Base-by-base conservation (phyloP, 352 stramenopile genomes). In the Phytophthora brassicae region DNA sequence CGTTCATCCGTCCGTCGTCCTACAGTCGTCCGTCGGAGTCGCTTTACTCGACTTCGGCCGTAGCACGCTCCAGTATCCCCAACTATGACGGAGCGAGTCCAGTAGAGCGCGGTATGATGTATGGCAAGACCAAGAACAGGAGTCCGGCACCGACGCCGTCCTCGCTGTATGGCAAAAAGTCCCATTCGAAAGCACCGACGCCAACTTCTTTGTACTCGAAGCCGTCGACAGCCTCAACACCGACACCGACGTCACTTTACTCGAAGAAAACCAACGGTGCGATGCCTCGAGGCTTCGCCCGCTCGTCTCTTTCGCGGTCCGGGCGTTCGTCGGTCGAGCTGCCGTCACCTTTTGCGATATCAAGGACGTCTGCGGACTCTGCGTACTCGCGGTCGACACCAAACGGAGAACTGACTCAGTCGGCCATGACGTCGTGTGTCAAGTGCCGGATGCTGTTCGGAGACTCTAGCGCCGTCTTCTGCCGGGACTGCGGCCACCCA, bases 401-500 rank as follows among this genome's bases (percentile, higher is more conserved):
- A 7, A 68, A 55, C 20, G 47, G 24, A 3, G 20, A 35, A 7
- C 33, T 52, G 17, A 50, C 38, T 33, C 39, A 65, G 16, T 49
- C 38, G 22, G 31, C 45, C 9, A 64, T 61, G 55, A 69, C 60
- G 6, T 68, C 44, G 36, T 93, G 84, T 35, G 42, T 73, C 45
- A 73, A 88, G 46, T 93, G 84, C 47, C 43, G 57, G 16, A 71
- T 68, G 51, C 81, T 77, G 5, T 91, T 90, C 31, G 64, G 56
- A 19, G 74, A 88, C 38, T 70, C 70, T 8, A 70, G 70, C 14
- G 77, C 74, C 7, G 62, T 60, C 9, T 94, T 94, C 47, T 94
- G 84, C 44, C 82, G 77, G 11, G 82, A 91, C 39, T 94, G 84
- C 36, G 84, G 84, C n/a, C 70, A 90, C 49, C 73, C 78, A 6